Base-by-base conservation (phyloP, 768 basidiomycete species). In the Suillus hirtellus region DNA sequence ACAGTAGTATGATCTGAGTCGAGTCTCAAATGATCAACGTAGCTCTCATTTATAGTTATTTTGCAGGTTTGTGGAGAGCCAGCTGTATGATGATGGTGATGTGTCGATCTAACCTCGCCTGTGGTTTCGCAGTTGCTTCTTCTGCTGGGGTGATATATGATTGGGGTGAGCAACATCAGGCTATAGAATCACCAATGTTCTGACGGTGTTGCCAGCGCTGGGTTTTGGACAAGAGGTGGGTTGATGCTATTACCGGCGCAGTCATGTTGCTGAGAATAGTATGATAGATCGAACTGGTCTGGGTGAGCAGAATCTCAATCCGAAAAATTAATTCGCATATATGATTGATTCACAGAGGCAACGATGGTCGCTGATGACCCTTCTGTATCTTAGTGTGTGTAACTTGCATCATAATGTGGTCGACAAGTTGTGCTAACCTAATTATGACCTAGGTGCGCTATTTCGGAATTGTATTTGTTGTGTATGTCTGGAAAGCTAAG, bases 31-130 rank as follows among this genome's bases (percentile, higher is more conserved):
- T 44, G 9, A 44, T 44, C 19, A 44, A 44, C 19, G 9, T 19
- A 19, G 9, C 7, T 44, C 43, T 19, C 19, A n/a, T 44, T 6
- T 19, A 88, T 65, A 24, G 84, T 72, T n/a, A 56, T 11, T 34
- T 19, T 7, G 3, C 19, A 44, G 43, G 43, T 44, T n/a, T 5
- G 43, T 44, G 19, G 19, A 43, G 19, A 43, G 19, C 43, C 43
- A 44, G 5, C 19, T 9, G 9, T 9, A 44, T 44, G 43, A 10
- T 4, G 4, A 44, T 44, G 17, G 9, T 10, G 31, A 6, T 6
- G 31, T 44, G 19, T n/a, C 43, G 1, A n/a, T 19, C 43, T 44
- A 44, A 44, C 19, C 19, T n/a, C 19, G 9, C 9, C 19, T n/a
- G 19, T 19, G 15, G 17, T 42, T 17, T 17, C 15, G 17, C 43